Percentiles rank a stretch among this genome's conserved stretches.
Evolutionary conservation across 768 basidiomycete genomes (phyloP).

Genomic region (Russula dissimulans): DNA sequence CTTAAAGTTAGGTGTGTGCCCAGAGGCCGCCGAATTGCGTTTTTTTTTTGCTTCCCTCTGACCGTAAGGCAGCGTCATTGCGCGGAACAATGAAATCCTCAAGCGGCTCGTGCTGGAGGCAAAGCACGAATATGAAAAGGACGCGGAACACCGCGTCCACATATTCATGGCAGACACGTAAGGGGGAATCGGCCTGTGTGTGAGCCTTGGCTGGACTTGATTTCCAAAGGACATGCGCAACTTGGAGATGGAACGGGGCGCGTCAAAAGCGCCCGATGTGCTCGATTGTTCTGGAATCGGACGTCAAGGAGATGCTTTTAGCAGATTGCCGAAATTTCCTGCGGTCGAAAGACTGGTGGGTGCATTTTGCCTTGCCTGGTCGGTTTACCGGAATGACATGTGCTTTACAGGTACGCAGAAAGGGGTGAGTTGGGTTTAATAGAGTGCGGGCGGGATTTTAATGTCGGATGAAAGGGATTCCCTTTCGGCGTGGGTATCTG

Average conservation of each 20-base stretch:
- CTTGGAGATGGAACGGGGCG: slow-evolving; percentile 86
- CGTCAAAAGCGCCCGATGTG: slow-evolving; percentile 84
- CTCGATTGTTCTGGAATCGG: slow-evolving; percentile 85
- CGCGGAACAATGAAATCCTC: slow-evolving; percentile 79
- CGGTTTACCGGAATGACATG: slow-evolving; percentile 7
- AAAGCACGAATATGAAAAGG: slow-evolving; percentile 83
- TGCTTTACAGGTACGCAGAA: slow-evolving; percentile 67
- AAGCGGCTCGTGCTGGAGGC: slow-evolving; percentile 83
- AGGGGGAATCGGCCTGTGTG: slow-evolving; percentile 28
- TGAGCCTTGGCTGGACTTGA: slow-evolving; percentile 9
- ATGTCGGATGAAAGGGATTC: slow-evolving; percentile 47
- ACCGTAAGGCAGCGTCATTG: slow-evolving; percentile 53
- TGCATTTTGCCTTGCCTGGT: slow-evolving; percentile 19
- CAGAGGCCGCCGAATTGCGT: slow-evolving; percentile 19
- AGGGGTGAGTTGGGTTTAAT: slow-evolving; percentile 47
- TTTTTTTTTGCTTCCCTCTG: background rate
- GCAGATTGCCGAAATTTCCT: slow-evolving; percentile 81
- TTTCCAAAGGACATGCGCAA: slow-evolving; percentile 47
- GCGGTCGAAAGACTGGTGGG: slow-evolving; percentile 75
- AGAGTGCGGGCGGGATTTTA: background rate
- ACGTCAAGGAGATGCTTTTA: slow-evolving; percentile 84
- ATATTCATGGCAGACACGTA: slow-evolving; percentile 87
- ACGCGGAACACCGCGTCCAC: slow-evolving; percentile 83
- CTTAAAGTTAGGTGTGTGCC: slow-evolving; percentile 66
- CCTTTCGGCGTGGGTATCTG: slow-evolving; percentile 80